A percentile compares a stretch with the other conserved stretches of the same genome.
Evolutionary conservation across 2,329 filamentous ascomycete species (phyloP).

Genomic region (Thelonectria discophora): DNA sequence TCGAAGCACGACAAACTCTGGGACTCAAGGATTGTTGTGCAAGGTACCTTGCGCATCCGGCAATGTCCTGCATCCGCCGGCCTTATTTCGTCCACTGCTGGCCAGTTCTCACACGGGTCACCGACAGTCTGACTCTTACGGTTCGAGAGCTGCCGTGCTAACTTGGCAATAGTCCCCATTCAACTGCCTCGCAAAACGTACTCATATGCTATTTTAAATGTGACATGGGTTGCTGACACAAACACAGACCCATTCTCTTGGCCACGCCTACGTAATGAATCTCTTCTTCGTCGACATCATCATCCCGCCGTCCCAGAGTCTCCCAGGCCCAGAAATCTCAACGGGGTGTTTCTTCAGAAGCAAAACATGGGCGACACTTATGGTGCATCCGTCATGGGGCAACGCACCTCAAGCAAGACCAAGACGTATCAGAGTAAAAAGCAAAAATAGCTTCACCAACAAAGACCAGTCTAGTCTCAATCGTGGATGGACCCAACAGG

Average conservation of each 20-base stretch:
- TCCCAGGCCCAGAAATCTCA: not conserved
- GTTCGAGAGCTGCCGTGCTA: not conserved
- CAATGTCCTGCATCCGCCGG: conserved; percentile 23
- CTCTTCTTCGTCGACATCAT: not conserved
- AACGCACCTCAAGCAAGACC: conserved; percentile 12
- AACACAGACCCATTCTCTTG: not conserved
- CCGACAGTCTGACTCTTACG: conserved; percentile 6
- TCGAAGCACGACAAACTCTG: conserved; percentile 1
- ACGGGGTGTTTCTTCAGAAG: conserved; percentile 14
- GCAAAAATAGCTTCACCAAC: conserved; percentile 5
- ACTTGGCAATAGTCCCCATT: not conserved
- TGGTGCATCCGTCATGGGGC: conserved; percentile 17
- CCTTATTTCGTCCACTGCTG: conserved; percentile 15
- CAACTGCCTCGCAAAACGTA: not conserved
- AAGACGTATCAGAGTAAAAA: conserved; percentile 23
- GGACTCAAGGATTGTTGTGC: not conserved
- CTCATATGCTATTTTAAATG: not conserved
- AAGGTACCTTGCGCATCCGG: conserved; percentile 16
- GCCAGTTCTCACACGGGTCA: conserved; percentile 8
- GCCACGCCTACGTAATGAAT: not conserved
- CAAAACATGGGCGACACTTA: conserved; percentile 24
- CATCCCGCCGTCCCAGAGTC: not conserved
- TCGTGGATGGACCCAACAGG: conserved; percentile 17
- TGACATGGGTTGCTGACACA: conserved; percentile 23
- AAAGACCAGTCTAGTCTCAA: not conserved